These are phyloP conservation scores for Beauveria brongniartii DNA, from an alignment of 2,329 filamentous ascomycete species.

Conservation along the genomic window DNA sequence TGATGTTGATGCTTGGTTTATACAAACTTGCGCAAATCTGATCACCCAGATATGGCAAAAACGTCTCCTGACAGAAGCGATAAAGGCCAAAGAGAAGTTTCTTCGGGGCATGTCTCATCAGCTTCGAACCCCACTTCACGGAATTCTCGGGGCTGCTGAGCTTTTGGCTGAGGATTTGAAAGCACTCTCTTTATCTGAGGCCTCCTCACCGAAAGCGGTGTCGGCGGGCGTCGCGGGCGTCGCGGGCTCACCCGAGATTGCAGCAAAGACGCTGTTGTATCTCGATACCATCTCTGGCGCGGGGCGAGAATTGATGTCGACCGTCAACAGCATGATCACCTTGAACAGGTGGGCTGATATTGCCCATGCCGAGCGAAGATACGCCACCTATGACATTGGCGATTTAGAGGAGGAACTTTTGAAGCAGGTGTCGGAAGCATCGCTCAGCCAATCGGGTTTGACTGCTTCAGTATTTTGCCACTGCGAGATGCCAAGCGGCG, in stretches of 20 bases:
- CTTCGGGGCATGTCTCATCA: conserved; percentile 38
- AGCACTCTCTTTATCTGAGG: conserved; percentile 12
- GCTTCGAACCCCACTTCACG: conserved; percentile 39
- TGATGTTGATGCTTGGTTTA: conserved; percentile 38
- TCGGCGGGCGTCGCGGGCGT: not conserved
- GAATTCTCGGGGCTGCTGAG: conserved; percentile 31
- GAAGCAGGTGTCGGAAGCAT: not conserved
- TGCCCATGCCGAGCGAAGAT: conserved; percentile 22
- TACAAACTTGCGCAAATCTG: conserved; percentile 30
- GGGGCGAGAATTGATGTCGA: not conserved
- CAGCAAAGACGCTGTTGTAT: conserved; percentile 15
- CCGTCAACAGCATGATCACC: conserved; percentile 35
- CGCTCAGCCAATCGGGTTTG: not conserved
- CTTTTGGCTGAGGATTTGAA: conserved; percentile 33
- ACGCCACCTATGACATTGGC: conserved; percentile 15
- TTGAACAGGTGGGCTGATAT: conserved; percentile 30
- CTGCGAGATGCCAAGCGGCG: not conserved
- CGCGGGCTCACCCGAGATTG: not conserved
- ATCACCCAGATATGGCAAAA: conserved; percentile 31
- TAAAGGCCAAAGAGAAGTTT: conserved; percentile 35
- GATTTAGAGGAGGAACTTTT: not conserved
- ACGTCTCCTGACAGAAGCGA: conserved; percentile 29
- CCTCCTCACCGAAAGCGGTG: not conserved
- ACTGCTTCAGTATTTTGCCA: not conserved
- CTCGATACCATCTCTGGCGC: conserved; percentile 12